Evolutionary conservation across 2,329 filamentous ascomycete species (phyloP).

Genomic region (Mycogone perniciosa): DNA sequence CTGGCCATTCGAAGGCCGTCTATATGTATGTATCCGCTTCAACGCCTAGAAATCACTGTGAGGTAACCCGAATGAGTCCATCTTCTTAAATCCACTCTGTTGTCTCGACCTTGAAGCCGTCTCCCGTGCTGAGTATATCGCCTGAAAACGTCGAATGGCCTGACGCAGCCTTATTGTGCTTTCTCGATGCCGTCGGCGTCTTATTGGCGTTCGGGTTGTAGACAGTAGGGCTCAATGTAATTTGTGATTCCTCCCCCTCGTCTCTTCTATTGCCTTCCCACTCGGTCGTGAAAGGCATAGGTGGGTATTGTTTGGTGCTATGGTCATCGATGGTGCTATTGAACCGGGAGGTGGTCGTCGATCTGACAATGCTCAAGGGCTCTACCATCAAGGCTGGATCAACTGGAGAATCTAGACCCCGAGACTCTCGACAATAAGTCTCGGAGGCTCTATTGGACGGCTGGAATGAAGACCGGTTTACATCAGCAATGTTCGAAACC

Average conservation of each 20-base stretch:
- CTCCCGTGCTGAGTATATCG: not conserved
- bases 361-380: slow-evolving; percentile 2
- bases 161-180: not conserved
- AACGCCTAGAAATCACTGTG: not conserved
- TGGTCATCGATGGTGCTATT: not conserved
- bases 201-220: slow-evolving; percentile 36
- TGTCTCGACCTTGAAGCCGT: slow-evolving; percentile 5
- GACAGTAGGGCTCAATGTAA: slow-evolving; percentile 45
- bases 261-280: slow-evolving; percentile 16
- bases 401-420: slow-evolving; percentile 3
- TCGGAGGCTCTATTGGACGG: not conserved
- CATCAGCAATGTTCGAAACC: slow-evolving; percentile 53
- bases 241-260: slow-evolving; percentile 20
- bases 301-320: slow-evolving; percentile 23
- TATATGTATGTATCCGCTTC: not conserved
- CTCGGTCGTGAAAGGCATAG: slow-evolving; percentile 25
- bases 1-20: not conserved
- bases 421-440: not conserved
- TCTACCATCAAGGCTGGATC: not conserved
- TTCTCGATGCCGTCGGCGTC: not conserved
- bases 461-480: slow-evolving; percentile 27
- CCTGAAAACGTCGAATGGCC: not conserved
- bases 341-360: slow-evolving; percentile 1
- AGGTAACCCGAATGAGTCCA: not conserved
- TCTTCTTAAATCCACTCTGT: slow-evolving; percentile 15